Conservation (phyloP, 441 rosid species). For the Jatropha podagrica region DNA sequence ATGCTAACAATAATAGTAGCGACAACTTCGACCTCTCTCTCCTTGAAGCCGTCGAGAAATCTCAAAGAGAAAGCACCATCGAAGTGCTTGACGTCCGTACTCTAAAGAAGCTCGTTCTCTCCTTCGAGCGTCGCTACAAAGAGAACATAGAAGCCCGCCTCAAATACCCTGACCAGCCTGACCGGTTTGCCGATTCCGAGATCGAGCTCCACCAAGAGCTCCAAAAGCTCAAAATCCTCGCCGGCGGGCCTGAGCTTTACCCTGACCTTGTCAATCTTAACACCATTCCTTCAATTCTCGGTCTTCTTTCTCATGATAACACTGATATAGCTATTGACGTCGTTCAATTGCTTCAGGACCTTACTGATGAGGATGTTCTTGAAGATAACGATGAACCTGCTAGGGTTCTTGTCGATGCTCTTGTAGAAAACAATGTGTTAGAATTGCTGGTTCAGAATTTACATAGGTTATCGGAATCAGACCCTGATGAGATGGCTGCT, state of each 20-base stretch:
- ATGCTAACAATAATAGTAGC: background rate
- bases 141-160: constrained; percentile 97
- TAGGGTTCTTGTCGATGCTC: constrained; percentile 58
- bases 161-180: constrained; percentile 90
- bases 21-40: constrained; percentile 63
- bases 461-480: constrained; percentile 73
- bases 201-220: constrained; percentile 90
- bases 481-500: constrained; percentile 82
- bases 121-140: constrained; percentile 95
- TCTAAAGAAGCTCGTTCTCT: constrained; percentile 80
- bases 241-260: constrained; percentile 96
- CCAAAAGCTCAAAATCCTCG: constrained; percentile 83
- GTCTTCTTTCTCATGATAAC: constrained; percentile 82
- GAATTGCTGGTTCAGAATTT: constrained; percentile 92
- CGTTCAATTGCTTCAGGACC: constrained; percentile 82
- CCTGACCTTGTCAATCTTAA: constrained; percentile 80
- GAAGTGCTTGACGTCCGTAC: constrained; percentile 78
- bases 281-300: constrained; percentile 72
- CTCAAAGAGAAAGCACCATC: constrained; percentile 47
- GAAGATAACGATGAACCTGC: constrained; percentile 95
- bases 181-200: constrained; percentile 88
- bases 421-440: constrained; percentile 83
- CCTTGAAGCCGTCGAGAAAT: constrained; percentile 86
- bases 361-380: constrained; percentile 86
- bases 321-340: constrained; percentile 89